A percentile compares a stretch with the other conserved stretches of the same genome.
phyloP scores from a whole-genome alignment of 176 grass and related monocot genomes.

The Bothriochloa decipiens region DNA sequence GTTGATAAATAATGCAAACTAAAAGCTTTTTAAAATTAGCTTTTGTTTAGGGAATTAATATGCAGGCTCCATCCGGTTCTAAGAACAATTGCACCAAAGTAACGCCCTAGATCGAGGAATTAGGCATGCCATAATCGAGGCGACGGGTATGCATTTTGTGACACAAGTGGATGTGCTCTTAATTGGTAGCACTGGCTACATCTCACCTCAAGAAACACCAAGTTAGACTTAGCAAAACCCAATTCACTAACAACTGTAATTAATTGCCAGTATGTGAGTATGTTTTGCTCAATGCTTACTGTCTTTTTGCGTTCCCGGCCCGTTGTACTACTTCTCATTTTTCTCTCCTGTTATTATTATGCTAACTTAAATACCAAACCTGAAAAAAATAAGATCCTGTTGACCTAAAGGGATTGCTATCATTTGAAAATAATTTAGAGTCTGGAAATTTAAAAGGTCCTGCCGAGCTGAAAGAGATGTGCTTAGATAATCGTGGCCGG shows the following conservation, averaged over 20 bases:
- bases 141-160: too few species aligned
- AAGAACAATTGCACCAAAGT: too few species aligned
- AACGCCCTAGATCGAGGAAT: too few species aligned
- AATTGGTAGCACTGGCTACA: too few species aligned
- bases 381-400: too few species aligned
- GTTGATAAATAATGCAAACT: too few species aligned
- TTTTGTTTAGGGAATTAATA: too few species aligned
- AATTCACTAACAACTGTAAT: background rate
- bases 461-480: background rate
- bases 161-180: too few species aligned
- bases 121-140: too few species aligned
- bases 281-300: background rate
- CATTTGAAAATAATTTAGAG: conserved; percentile 10
- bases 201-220: background rate
- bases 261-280: background rate
- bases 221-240: background rate
- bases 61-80: too few species aligned
- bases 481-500: conserved; percentile 13
- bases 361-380: background rate
- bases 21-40: too few species aligned
- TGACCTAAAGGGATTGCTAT: background rate
- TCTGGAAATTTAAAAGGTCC: background rate
- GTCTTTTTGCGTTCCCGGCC: too few species aligned
- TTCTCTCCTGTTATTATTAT: background rate
- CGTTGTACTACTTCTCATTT: background rate